These are phyloP conservation scores for Coemansia sp. DNA, from an alignment of 371 early-diverging fungal genomes.

Conservation along the genomic window DNA sequence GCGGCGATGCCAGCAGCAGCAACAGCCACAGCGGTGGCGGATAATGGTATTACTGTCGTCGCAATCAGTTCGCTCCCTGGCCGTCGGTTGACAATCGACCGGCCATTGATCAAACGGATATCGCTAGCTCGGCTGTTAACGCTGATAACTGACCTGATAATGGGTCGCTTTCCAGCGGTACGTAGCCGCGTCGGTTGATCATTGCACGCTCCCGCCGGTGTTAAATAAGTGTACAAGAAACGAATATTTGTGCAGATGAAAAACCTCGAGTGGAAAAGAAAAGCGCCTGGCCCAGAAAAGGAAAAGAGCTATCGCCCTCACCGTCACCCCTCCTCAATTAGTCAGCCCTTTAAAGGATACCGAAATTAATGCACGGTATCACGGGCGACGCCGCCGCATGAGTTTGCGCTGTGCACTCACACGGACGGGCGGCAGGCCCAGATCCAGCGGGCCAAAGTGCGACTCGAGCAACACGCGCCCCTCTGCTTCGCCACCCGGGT, in stretches of 20 bases:
- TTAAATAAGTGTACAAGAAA: not conserved
- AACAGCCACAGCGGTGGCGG: no score
- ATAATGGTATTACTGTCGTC: no score
- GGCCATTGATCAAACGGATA: not conserved
- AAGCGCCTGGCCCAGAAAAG: not conserved
- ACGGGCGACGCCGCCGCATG: constrained; percentile 30
- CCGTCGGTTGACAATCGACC: no score
- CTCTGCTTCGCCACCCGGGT: not conserved
- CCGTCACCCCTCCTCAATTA: no score
- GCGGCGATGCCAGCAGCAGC: no score
- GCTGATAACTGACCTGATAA: constrained; percentile 13
- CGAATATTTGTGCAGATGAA: not conserved
- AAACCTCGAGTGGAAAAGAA: not conserved
- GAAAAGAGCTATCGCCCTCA: no score
- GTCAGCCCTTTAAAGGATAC: no score
- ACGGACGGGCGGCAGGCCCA: constrained; percentile 44
- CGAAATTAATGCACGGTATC: not conserved
- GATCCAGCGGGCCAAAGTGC: constrained; percentile 46
- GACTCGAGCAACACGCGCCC: constrained; percentile 28
- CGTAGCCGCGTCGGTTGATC: constrained; percentile 29
- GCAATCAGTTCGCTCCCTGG: no score
- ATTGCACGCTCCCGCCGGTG: constrained; percentile 6
- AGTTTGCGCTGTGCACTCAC: constrained; percentile 43
- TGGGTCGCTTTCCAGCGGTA: constrained; percentile 20
- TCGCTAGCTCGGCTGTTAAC: no score